Evolutionary conservation across 495 filamentous ascomycete species (phyloP).

Genomic region (Clavariopsis aquatica): DNA sequence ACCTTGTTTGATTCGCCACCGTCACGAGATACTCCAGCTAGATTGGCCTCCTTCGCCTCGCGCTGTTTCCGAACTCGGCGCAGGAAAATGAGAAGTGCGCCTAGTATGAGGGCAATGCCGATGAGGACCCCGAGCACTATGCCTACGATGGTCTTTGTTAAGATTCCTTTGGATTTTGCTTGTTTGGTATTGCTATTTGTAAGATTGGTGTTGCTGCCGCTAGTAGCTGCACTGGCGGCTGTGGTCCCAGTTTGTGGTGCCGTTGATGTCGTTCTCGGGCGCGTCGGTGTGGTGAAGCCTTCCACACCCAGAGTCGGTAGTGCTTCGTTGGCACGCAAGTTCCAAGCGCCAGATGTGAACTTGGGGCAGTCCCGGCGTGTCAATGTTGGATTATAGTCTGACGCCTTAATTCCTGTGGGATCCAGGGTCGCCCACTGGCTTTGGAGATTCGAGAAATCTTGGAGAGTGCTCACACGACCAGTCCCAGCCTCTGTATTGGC

Average conservation of each 20-base stretch:
- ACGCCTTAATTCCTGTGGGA: slow-evolving; percentile 17
- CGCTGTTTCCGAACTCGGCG: slow-evolving; percentile 5
- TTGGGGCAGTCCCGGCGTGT: slow-evolving; percentile 8
- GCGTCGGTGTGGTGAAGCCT: slow-evolving; percentile 13
- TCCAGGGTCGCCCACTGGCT: slow-evolving; percentile 17
- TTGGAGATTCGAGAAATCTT: slow-evolving; percentile 15
- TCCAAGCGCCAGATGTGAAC: slow-evolving; percentile 11
- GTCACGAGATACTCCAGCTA: no score
- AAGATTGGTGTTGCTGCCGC: background rate
- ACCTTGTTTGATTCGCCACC: slow-evolving; percentile 1
- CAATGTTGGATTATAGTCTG: slow-evolving; percentile 14
- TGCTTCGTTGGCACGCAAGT: background rate
- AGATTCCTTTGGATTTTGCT: background rate
- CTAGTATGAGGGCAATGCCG: slow-evolving; percentile 14
- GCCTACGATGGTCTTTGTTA: background rate
- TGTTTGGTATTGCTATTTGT: background rate
- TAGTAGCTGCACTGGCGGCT: background rate
- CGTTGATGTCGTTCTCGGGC: slow-evolving; percentile 6
- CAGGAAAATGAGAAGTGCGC: slow-evolving; percentile 14
- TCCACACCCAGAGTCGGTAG: slow-evolving; percentile 10
- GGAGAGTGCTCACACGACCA: background rate
- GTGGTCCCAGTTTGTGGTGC: background rate
- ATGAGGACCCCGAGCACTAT: slow-evolving; percentile 17
- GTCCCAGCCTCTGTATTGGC: background rate
- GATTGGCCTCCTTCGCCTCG: background rate